Evolutionary conservation across 139 green algal species (phyloP), one percentile per base, ranked within the genome.

Genomic region (Auxenochlorella protothecoides): DNA sequence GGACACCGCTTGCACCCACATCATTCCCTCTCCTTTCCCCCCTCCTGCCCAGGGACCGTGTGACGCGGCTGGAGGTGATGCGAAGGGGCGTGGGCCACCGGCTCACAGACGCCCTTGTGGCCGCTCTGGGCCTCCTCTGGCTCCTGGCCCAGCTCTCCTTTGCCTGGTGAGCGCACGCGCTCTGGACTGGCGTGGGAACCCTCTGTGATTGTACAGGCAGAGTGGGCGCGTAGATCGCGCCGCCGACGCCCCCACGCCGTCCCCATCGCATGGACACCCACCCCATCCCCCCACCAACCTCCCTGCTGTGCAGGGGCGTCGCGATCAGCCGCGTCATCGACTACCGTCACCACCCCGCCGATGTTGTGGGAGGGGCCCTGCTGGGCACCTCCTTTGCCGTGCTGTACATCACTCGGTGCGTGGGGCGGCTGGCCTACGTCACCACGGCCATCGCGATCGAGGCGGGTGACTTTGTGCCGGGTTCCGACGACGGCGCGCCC

Each of bases 261-360:
- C 27, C 27, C 27, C 0, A 44, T 44, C 27, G 27, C 27, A 44
- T 44, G 27, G 27, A 44, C 27, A 44, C 27, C 27, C 27, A 44
- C 27, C 27, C 27, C 27, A 44, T 44, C 27, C 27, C 27, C 27
- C 10, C 66, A 63, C 54, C 12, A 4, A 44, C 11, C n/a, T 3
- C 59, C n/a, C 5, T 66, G 57, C 57, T 66, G 52, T 54, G 59
- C 56, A 75, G 72, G 72, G 55, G 54, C 54, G 70, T 82, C 12
- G 77, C 73, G 55, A 59, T 76, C 54, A 74, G 57, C 65, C 75
- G 77, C 51, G 72, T 78, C 64, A 80, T 74, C 11, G 78, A 83
- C 65, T 73, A 80, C 74, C 77, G 77, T 67, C 78, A 83, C 60
- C 65, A 77, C 64, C 59, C 72, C 11, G 60, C 61, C 13, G 73